Base-by-base conservation (phyloP, 2,329 filamentous ascomycete species). In the Coleophoma eucalyptorum region DNA sequence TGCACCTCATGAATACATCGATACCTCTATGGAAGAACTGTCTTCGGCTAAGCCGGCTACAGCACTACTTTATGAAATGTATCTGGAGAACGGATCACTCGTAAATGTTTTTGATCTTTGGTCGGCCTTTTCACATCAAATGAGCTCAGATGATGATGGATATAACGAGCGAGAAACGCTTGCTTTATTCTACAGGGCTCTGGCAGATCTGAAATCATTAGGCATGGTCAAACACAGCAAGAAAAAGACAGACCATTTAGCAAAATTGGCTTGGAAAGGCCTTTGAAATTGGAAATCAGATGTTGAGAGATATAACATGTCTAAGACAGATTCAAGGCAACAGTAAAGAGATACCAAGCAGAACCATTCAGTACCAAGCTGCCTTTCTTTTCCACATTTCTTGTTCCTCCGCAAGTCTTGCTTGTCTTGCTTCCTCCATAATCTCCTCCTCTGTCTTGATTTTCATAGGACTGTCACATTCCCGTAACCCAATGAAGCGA, bases 241-340 rank as follows among this genome's bases (percentile, higher is more conserved):
- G 70, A 96, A 92, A 76, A 96, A 96, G 76, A 83, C 85, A 20
- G 94, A 97, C 66, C 93, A 97, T 70, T 74, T 97, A 59, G 86
- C 90, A 37, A 97, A 97, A 74, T 77, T 91, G 34, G 73, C 77
- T 47, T 89, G 86, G 83, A 91, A 88, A 66, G 94, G 93, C 60
- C 72, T 94, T 54, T 83, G 62, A 69, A 50, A 33, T 50, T 33
- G 32, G 20, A 21, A 16, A 20, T 18, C 13, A 16, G 6, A 42
- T 42, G 7, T 10, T 18, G 2, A 42, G 16, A 19, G 18, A 19
- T 12, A 42, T 13, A 1, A 3, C 10, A 8, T 26, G 26, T 8
- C 5, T 8, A 26, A 26, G 7, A 26, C 6, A 47, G n/a, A 35
- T 18, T 18, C 5, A 16, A 40, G 13, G 13, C 13, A 40, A 18